Conservation (phyloP, 768 basidiomycete species). For the Trametes cingulata region DNA sequence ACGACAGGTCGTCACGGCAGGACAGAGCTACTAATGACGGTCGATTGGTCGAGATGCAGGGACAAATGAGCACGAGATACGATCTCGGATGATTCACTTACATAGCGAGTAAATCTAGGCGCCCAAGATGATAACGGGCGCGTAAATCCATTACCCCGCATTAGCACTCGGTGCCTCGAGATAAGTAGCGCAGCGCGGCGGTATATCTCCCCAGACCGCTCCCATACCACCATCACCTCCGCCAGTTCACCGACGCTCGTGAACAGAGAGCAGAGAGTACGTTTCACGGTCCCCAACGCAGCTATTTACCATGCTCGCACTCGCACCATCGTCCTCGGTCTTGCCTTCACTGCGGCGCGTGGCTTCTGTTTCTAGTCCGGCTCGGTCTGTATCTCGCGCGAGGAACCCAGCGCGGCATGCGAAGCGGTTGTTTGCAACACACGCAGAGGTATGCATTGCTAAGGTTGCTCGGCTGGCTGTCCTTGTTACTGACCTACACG, state of each 20-base stretch:
- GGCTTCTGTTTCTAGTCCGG: background rate
- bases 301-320: background rate
- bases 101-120: background rate
- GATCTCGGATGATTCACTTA: background rate
- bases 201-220: background rate
- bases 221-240: background rate
- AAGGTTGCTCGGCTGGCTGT: no score
- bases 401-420: background rate
- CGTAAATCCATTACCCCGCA: background rate
- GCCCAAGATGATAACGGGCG: background rate
- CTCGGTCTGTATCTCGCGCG: background rate
- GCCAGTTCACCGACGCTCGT: background rate
- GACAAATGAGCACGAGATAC: background rate
- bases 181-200: background rate
- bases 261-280: background rate
- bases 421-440: conserved; percentile 6
- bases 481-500: background rate
- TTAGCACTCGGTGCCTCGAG: background rate
- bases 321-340: background rate
- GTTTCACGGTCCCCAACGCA: background rate
- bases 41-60: no score
- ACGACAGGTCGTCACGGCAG: no score
- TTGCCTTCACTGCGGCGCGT: conserved; percentile 4
- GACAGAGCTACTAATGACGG: no score
- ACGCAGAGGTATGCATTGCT: conserved; percentile 10